Percentiles rank a stretch among this genome's conserved stretches.
Conservation (phyloP, 2,329 filamentous ascomycete species). For the Paecilomyces sp. region DNA sequence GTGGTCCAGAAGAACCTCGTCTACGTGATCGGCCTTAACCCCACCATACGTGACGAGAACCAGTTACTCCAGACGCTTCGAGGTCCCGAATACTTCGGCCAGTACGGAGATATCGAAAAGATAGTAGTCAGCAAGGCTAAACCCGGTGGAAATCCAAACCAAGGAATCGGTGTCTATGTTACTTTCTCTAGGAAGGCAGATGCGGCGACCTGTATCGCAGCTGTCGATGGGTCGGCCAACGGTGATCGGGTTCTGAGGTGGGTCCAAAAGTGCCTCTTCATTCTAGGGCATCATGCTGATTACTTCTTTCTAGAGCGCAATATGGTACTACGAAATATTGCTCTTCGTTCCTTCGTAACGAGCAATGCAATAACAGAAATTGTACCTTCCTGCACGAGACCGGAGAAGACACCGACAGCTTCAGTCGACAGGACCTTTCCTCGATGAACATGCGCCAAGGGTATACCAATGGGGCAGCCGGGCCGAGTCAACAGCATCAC, state of each 20-base stretch:
- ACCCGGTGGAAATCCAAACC: constrained; percentile 60
- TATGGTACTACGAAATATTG: constrained; percentile 97
- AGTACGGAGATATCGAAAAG: constrained; percentile 97
- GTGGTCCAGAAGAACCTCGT: constrained; percentile 98
- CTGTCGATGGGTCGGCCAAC: constrained; percentile 88
- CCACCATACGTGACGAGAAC: constrained; percentile 85
- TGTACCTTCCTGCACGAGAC: constrained; percentile 98
- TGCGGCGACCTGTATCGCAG: constrained; percentile 79
- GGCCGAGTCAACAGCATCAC: constrained; percentile 16
- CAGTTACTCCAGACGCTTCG: constrained; percentile 77
- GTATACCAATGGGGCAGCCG: constrained; percentile 35
- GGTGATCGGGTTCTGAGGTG: constrained; percentile 78
- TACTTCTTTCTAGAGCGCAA: constrained; percentile 47
- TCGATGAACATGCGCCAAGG: constrained; percentile 84
- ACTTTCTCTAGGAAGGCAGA: constrained; percentile 91
- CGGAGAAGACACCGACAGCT: constrained; percentile 96
- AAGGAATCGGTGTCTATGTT: constrained; percentile 95
- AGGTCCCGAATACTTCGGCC: constrained; percentile 89
- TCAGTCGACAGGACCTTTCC: constrained; percentile 87
- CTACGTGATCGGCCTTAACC: constrained; percentile 91
- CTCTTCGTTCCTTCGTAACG: constrained; percentile 89
- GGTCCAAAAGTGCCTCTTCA: constrained; percentile 17
- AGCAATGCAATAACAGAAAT: constrained; percentile 88
- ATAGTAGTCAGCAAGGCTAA: constrained; percentile 98
- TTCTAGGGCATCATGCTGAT: background rate